Conservation (phyloP, 805 yeast species). For the Nakazawaea laoshanensis region DNA sequence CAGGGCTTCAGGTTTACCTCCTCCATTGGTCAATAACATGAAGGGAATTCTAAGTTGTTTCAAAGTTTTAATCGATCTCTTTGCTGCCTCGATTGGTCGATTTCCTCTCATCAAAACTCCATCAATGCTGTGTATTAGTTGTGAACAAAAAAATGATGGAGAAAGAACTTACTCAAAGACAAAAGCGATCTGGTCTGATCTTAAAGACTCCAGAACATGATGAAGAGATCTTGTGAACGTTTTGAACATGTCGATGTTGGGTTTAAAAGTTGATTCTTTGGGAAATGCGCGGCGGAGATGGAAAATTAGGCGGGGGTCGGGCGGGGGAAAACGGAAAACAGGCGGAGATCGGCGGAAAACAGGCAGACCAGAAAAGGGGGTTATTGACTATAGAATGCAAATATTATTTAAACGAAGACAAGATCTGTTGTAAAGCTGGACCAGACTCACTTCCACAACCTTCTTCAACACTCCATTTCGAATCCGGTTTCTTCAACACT, state of each 20-base stretch:
- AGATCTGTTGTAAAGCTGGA: no score
- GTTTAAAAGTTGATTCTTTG: no score
- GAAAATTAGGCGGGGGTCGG: no score
- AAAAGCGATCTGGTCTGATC: constrained; percentile 19
- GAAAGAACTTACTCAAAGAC: constrained; percentile 20
- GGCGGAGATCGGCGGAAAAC: no score
- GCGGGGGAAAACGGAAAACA: no score
- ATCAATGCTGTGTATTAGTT: constrained; percentile 64
- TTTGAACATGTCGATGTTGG: no score
- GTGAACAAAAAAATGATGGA: no score
- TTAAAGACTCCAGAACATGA: background rate
- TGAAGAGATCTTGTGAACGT: background rate
- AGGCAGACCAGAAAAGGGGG: no score
- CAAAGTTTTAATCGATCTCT: constrained; percentile 47
- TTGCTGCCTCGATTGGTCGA: constrained; percentile 57
- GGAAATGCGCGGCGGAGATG: no score
- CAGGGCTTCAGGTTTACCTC: constrained; percentile 64
- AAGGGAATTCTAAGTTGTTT: constrained; percentile 56
- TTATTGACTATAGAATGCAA: no score
- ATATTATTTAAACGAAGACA: no score
- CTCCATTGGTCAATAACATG: constrained; percentile 85
- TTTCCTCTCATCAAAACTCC: constrained; percentile 80
- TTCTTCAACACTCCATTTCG: constrained; percentile 40
- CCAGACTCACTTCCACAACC: constrained; percentile 23
- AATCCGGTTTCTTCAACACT: constrained; percentile 26